phyloP scores from a whole-genome alignment of 305 asterid species.

The Salvia sclarea region DNA sequence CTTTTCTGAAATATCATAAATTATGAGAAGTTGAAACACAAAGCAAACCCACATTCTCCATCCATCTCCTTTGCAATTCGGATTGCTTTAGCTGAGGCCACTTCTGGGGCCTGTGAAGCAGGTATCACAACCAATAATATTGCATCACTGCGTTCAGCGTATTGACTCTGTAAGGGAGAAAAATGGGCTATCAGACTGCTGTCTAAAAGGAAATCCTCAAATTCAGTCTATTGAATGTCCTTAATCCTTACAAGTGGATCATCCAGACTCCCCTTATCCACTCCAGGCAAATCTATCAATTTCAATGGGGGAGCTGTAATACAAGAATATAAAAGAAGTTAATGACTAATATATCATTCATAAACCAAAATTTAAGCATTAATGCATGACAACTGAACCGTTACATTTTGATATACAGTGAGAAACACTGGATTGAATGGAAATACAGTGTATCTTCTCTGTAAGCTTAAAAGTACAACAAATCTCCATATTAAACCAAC shows the following conservation, averaged over 20 bases:
- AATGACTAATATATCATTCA: slow-evolving; percentile 10
- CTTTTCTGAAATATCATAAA: slow-evolving; percentile 16
- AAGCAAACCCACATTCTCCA: slow-evolving; percentile 70
- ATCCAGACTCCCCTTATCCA: slow-evolving; percentile 74
- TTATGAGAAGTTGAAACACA: slow-evolving; percentile 27
- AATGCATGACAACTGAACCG: background rate
- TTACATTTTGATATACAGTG: slow-evolving; percentile 5
- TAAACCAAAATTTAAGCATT: background rate
- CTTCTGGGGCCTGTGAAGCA: slow-evolving; percentile 83
- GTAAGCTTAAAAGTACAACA: slow-evolving; percentile 4
- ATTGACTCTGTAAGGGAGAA: slow-evolving; percentile 57
- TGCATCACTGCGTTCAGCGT: slow-evolving; percentile 79
- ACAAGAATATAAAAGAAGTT: slow-evolving; percentile 28
- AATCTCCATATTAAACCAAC: slow-evolving; percentile 9
- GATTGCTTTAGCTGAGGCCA: slow-evolving; percentile 74
- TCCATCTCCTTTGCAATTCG: slow-evolving; percentile 84
- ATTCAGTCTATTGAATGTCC: background rate
- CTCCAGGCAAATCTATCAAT: slow-evolving; percentile 91
- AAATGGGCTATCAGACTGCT: slow-evolving; percentile 21
- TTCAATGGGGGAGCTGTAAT: slow-evolving; percentile 78
- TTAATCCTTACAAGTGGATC: slow-evolving; percentile 60
- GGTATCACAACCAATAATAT: slow-evolving; percentile 78
- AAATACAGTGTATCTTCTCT: slow-evolving; percentile 1
- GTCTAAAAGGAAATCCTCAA: background rate
- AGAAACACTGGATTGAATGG: background rate